Percentiles rank a stretch among this genome's conserved stretches.
Conservation (phyloP, 2,329 filamentous ascomycete species). For the Epichloe coenophiala region DNA sequence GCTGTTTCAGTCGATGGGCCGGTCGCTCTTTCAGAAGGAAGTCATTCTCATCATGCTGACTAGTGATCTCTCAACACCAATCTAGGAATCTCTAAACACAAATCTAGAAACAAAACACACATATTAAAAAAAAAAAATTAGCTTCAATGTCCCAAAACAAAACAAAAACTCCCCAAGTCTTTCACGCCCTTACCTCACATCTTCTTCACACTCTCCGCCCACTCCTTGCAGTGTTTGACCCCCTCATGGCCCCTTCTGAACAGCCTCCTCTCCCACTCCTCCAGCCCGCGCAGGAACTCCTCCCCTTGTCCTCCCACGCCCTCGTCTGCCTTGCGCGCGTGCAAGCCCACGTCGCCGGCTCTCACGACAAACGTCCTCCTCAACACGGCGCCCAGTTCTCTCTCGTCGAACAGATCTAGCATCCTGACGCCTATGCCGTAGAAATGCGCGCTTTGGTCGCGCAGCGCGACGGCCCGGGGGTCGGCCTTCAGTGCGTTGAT, state of each 20-base stretch:
- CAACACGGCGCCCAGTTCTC: constrained; percentile 60
- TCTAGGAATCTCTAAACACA: too few relatives aligned
- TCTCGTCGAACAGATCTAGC: constrained; percentile 80
- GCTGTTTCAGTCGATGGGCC: background rate
- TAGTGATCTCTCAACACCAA: too few relatives aligned
- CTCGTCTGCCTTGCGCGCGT: constrained; percentile 73
- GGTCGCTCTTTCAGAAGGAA: background rate
- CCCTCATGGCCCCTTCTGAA: constrained; percentile 66
- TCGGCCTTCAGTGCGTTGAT: constrained; percentile 86
- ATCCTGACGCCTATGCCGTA: constrained; percentile 77
- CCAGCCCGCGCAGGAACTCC: constrained; percentile 77
- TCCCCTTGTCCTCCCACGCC: constrained; percentile 42
- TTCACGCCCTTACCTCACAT: constrained; percentile 10
- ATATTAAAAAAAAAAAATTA: accelerated
- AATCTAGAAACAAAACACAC: too few relatives aligned
- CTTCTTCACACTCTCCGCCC: constrained; percentile 46
- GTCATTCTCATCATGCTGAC: background rate
- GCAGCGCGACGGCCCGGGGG: constrained; percentile 69
- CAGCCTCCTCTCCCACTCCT: constrained; percentile 74
- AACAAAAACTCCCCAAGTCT: too few relatives aligned
- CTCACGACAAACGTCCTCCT: constrained; percentile 68
- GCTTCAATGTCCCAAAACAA: too few relatives aligned
- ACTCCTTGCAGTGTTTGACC: constrained; percentile 54
- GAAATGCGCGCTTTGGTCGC: constrained; percentile 74
- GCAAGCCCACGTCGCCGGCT: constrained; percentile 71